Percentiles rank a stretch among this genome's conserved stretches.
These are phyloP conservation scores for Perkinsus marinus DNA, from an alignment of 169 alveolate species.

Conservation along the genomic window DNA sequence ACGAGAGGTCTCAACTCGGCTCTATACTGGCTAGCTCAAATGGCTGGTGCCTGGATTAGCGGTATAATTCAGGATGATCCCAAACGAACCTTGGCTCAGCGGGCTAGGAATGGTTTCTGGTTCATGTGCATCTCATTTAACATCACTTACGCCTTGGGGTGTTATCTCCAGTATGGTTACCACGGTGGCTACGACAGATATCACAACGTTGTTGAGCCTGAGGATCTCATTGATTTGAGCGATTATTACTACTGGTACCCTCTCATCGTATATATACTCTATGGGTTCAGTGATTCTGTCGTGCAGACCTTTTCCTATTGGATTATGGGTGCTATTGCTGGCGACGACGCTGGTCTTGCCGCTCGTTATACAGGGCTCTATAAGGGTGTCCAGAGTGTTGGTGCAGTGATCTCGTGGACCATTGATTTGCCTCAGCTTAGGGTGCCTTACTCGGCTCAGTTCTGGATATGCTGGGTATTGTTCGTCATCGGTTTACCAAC, in stretches of 20 bases:
- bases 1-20: constrained; percentile 31
- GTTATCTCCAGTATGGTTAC: background rate
- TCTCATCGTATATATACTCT: constrained; percentile 1
- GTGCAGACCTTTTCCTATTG: constrained; percentile 5
- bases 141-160: background rate
- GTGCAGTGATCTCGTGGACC: background rate
- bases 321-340: constrained; percentile 3
- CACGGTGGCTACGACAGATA: background rate
- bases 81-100: background rate
- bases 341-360: background rate
- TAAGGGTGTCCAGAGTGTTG: background rate
- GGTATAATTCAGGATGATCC: background rate
- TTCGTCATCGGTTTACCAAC: background rate
- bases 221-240: background rate
- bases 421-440: background rate
- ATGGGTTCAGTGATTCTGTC: background rate
- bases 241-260: background rate
- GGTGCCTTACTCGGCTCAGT: background rate
- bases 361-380: constrained; percentile 2
- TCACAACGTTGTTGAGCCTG: background rate
- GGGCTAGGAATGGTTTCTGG: background rate
- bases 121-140: background rate
- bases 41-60: constrained; percentile 9
- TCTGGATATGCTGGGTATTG: background rate
- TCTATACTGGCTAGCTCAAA: constrained; percentile 23